phyloP scores from a whole-genome alignment of 495 filamentous ascomycete species.

The Hypoxylon fuscum region DNA sequence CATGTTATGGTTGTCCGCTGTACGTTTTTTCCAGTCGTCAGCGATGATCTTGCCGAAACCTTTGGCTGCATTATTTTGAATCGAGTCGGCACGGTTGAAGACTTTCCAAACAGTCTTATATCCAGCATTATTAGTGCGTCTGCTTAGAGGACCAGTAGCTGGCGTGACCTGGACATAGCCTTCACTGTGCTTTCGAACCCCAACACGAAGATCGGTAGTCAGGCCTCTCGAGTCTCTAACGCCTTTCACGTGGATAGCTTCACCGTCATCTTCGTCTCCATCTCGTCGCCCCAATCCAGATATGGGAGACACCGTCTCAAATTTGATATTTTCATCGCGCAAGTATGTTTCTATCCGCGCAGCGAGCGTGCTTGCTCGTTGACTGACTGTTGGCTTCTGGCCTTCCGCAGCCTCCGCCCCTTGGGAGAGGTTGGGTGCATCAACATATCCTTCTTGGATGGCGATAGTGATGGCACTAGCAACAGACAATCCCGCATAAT shows the following conservation, averaged over 20 bases:
- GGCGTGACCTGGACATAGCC: background rate
- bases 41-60: background rate
- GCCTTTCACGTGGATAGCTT: background rate
- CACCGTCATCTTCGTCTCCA: background rate
- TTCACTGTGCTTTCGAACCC: background rate
- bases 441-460: background rate
- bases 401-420: background rate
- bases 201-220: background rate
- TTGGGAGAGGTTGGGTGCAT: background rate
- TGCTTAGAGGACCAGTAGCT: background rate
- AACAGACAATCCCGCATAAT: background rate
- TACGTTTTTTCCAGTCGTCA: background rate
- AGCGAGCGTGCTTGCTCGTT: background rate
- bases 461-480: background rate
- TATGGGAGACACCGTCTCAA: background rate
- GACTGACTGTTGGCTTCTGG: background rate
- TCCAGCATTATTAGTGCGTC: background rate
- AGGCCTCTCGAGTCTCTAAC: background rate
- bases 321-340: background rate
- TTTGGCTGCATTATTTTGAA: background rate
- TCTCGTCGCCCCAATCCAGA: background rate
- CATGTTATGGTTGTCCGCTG: background rate
- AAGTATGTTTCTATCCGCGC: background rate
- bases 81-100: background rate
- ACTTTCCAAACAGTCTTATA: background rate